Evolutionary conservation across 148 eudicot species (phyloP).

Genomic region (Amaranthus cruentus): DNA sequence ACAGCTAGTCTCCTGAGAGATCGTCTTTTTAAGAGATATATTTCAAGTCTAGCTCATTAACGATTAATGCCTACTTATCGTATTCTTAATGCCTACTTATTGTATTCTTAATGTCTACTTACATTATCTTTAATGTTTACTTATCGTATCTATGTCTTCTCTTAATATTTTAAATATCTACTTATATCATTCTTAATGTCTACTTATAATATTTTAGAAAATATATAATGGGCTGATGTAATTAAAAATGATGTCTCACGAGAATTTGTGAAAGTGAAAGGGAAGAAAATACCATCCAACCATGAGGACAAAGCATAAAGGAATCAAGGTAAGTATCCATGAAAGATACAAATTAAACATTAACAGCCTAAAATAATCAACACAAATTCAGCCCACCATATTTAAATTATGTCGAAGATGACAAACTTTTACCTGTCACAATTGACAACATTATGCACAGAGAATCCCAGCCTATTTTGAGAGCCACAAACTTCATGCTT

Average conservation of each 20-base stretch:
- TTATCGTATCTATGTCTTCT: too few species aligned
- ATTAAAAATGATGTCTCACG: constrained; percentile 9
- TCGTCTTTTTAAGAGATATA: too few species aligned
- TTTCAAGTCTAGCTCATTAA: too few species aligned
- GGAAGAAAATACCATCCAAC: neutral
- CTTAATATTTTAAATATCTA: too few species aligned
- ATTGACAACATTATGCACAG: neutral
- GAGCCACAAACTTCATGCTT: constrained; percentile 1
- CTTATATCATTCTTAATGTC: too few species aligned
- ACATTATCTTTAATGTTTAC: too few species aligned
- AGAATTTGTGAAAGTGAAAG: neutral
- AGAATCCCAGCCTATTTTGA: constrained; percentile 9
- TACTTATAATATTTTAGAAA: too few species aligned
- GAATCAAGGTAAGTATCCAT: constrained; percentile 27
- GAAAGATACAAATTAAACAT: neutral
- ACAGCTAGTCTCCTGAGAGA: too few species aligned
- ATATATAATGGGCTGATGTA: too few species aligned
- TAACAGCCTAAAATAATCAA: neutral
- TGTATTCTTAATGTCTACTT: too few species aligned
- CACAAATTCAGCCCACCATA: constrained; percentile 18
- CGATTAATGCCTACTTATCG: too few species aligned
- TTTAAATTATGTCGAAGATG: constrained; percentile 5
- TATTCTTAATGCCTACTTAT: too few species aligned
- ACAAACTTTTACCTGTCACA: constrained; percentile 19
- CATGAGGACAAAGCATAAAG: constrained; percentile 9